Conservation (phyloP, 2,329 filamentous ascomycete genomes). For the Chaetomiaceae sp. region DNA sequence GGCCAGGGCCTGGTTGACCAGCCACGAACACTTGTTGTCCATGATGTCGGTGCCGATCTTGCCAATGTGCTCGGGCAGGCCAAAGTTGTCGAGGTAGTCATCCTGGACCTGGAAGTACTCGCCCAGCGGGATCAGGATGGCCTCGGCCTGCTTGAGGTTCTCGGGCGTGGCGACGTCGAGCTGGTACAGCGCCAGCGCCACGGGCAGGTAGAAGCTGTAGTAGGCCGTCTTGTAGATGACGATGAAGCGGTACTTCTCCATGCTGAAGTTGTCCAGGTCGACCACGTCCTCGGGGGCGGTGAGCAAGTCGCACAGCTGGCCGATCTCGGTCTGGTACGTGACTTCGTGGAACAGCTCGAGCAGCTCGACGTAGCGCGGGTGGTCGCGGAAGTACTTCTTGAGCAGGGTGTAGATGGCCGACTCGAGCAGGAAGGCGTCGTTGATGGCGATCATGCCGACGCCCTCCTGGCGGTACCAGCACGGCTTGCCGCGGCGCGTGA, state of each 20-base stretch:
- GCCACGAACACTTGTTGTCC: conserved; percentile 99
- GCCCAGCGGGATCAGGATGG: conserved; percentile 93
- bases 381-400: conserved; percentile 86
- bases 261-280: conserved; percentile 89
- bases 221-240: conserved; percentile 99
- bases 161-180: conserved; percentile 77
- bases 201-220: conserved; percentile 98
- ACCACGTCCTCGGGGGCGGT: conserved; percentile 93
- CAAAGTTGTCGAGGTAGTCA: conserved; percentile 98
- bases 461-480: conserved; percentile 93
- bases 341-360: conserved; percentile 95
- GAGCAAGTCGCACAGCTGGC: conserved; percentile 89
- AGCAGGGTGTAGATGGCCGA: conserved; percentile 83
- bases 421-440: conserved; percentile 97
- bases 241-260: conserved; percentile 96
- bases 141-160: conserved; percentile 84
- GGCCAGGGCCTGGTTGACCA: conserved; percentile 89
- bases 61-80: conserved; percentile 85
- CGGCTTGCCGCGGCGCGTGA: conserved; percentile 87
- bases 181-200: conserved; percentile 84
- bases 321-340: conserved; percentile 89
- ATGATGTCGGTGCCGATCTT: conserved; percentile 99
- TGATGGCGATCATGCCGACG: conserved; percentile 95
- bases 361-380: conserved; percentile 84
- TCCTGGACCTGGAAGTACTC: conserved; percentile 99